Conservation (phyloP, 345 rosid species). For the Eucalyptus caleyi region DNA sequence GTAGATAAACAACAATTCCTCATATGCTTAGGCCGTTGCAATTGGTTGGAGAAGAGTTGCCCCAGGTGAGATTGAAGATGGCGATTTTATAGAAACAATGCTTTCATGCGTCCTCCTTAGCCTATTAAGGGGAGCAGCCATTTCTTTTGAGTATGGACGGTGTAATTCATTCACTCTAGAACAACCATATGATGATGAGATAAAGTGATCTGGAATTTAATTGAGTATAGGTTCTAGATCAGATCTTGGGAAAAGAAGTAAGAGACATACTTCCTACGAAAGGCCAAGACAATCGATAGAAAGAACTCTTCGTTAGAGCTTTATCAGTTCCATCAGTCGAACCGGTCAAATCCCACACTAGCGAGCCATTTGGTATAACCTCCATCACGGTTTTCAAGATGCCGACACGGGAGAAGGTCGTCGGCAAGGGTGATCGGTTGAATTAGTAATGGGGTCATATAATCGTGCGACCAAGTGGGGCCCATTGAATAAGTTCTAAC, state of each 20-base stretch:
- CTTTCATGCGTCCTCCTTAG: neutral
- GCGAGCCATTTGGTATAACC: neutral
- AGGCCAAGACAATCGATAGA: neutral
- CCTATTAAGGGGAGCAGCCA: neutral
- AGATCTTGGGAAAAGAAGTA: neutral
- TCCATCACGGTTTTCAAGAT: neutral
- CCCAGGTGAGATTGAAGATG: neutral
- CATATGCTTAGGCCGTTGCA: neutral
- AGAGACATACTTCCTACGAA: neutral
- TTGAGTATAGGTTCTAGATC: neutral
- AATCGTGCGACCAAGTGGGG: neutral
- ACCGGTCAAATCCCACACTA: neutral
- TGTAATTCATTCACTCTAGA: neutral
- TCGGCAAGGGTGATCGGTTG: neutral
- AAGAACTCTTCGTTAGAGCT: neutral
- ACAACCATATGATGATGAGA: neutral
- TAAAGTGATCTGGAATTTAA: neutral
- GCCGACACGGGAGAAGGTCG: fast-evolving
- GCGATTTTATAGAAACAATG: neutral
- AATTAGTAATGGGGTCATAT: neutral
- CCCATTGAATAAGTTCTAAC: neutral
- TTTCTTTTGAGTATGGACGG: neutral
- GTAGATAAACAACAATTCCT: neutral
- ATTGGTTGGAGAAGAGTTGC: neutral
- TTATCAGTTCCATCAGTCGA: neutral